A percentile compares a stretch with the other conserved stretches of the same genome.
Evolutionary conservation across 2,329 filamentous ascomycete species (phyloP).

Genomic region (Pseudocercospora eumusae): DNA sequence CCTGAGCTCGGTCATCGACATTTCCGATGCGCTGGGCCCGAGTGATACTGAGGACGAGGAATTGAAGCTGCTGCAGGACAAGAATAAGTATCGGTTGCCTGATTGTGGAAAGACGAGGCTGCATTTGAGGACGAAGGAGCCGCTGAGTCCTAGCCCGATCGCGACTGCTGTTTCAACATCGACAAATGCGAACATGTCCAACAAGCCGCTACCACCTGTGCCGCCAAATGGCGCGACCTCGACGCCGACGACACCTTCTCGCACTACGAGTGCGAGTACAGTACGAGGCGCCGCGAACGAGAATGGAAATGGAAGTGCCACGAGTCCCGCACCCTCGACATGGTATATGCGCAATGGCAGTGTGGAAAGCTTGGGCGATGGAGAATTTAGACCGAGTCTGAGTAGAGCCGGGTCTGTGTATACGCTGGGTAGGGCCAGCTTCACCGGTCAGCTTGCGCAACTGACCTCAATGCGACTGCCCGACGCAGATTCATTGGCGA

Average conservation of each 20-base stretch:
- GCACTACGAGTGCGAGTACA: slow-evolving; percentile 8
- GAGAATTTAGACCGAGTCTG: slow-evolving; percentile 63
- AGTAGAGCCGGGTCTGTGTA: slow-evolving; percentile 83
- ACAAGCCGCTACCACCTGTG: slow-evolving; percentile 12
- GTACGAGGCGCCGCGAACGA: slow-evolving; percentile 8
- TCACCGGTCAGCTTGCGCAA: slow-evolving; percentile 89
- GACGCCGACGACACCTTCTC: slow-evolving; percentile 26
- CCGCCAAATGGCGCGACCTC: slow-evolving; percentile 11
- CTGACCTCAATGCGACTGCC: slow-evolving; percentile 88
- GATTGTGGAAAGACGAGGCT: slow-evolving; percentile 65
- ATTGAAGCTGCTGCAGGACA: slow-evolving; percentile 62
- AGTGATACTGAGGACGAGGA: slow-evolving; percentile 52
- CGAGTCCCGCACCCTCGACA: slow-evolving; percentile 9
- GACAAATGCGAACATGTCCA: slow-evolving; percentile 16
- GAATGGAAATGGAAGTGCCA: slow-evolving; percentile 5
- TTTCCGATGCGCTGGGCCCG: slow-evolving; percentile 58
- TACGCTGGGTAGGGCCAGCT: slow-evolving; percentile 86
- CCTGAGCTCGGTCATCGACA: slow-evolving; percentile 47
- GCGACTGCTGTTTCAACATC: slow-evolving; percentile 34
- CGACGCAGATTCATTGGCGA: slow-evolving; percentile 78
- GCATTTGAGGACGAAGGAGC: slow-evolving; percentile 37
- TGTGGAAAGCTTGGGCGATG: slow-evolving; percentile 42
- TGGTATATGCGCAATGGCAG: slow-evolving; percentile 12
- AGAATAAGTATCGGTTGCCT: slow-evolving; percentile 71
- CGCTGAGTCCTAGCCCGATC: slow-evolving; percentile 39